phyloP scores from a whole-genome alignment of 139 green algal species.

The Chlorella sp. region DNA sequence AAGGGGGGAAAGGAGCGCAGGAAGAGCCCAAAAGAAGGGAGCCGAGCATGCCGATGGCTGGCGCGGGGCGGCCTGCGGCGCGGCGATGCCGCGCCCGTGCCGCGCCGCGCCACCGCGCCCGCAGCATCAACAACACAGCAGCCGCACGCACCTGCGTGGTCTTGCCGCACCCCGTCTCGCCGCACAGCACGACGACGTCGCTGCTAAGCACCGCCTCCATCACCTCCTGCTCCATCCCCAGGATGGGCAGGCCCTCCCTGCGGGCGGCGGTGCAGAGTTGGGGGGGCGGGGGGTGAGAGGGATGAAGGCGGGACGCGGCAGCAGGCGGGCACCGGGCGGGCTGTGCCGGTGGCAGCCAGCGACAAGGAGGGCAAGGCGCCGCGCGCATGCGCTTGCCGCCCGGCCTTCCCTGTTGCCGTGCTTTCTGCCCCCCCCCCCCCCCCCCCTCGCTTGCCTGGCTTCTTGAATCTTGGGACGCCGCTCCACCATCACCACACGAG shows the following conservation, averaged over 20 bases:
- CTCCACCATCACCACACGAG: slow-evolving; percentile 23
- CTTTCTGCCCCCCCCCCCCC: neutral
- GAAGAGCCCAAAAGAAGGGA: too few species aligned
- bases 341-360: too few species aligned
- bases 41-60: neutral
- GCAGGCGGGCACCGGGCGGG: too few species aligned
- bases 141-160: slow-evolving; percentile 78
- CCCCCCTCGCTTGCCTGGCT: slow-evolving; percentile 27
- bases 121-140: too few species aligned
- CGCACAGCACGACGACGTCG: slow-evolving; percentile 86
- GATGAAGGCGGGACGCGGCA: too few species aligned
- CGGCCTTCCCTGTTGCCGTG: too few species aligned
- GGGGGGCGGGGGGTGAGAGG: too few species aligned
- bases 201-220: slow-evolving; percentile 80
- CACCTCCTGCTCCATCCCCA: slow-evolving; percentile 90
- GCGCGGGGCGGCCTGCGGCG: neutral
- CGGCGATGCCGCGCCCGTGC: neutral
- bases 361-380: too few species aligned
- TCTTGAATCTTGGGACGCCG: slow-evolving; percentile 28
- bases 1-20: neutral
- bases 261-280: neutral
- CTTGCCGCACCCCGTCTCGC: slow-evolving; percentile 94
- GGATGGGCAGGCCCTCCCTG: slow-evolving; percentile 76
- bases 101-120: neutral
- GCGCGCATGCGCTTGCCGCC: too few species aligned